Conservation (phyloP, 2,329 filamentous ascomycete genomes). For the Fusarium odoratissimum region DNA sequence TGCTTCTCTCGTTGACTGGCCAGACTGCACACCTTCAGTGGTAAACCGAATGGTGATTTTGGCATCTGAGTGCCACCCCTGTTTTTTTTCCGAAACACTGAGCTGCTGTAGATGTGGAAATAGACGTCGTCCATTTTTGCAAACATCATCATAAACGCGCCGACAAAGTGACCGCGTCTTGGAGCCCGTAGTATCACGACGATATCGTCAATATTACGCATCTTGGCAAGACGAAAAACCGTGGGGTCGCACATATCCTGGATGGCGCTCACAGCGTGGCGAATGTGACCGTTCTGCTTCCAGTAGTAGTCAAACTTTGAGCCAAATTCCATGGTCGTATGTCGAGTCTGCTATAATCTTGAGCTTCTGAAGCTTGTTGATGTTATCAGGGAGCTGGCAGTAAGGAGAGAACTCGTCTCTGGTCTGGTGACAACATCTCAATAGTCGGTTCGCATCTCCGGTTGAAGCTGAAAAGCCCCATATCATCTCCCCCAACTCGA, state of each 20-base stretch:
- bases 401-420: constrained; percentile 5
- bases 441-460: neutral
- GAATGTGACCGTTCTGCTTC: neutral
- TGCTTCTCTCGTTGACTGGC: constrained; percentile 12
- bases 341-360: constrained; percentile 12
- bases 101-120: neutral
- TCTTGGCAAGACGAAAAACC: neutral
- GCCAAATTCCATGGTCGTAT: constrained; percentile 7
- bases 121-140: constrained; percentile 22
- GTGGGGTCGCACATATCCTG: constrained; percentile 15
- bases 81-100: fast-evolving
- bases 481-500: constrained; percentile 23
- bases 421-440: constrained; percentile 15
- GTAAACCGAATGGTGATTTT: constrained; percentile 8
- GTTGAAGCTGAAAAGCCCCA: neutral
- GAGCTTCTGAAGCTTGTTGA: neutral
- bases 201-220: neutral
- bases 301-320: constrained; percentile 22
- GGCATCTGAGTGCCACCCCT: neutral
- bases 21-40: neutral
- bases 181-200: neutral
- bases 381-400: neutral
- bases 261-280: neutral
- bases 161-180: constrained; percentile 15
- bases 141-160: constrained; percentile 23